Conservation (phyloP, 192 early-diverging fungal species). For the Nowakowskiella sp. region DNA sequence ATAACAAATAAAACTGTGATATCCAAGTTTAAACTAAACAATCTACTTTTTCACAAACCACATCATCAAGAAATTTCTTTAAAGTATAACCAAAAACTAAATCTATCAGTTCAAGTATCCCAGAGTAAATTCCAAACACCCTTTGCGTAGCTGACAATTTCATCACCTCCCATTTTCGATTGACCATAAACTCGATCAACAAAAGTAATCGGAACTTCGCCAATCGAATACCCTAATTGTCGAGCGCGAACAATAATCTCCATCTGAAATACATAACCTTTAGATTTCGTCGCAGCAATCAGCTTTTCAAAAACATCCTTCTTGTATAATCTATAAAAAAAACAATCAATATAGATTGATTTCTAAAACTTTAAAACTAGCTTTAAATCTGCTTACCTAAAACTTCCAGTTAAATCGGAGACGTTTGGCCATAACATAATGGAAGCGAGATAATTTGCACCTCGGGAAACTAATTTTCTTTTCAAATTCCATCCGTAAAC, state of each 20-base stretch:
- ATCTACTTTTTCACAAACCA: too few species aligned
- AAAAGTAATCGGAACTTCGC: slow-evolving; percentile 93
- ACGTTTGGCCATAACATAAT: slow-evolving; percentile 80
- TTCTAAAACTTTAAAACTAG: too few species aligned
- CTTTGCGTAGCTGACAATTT: slow-evolving; percentile 89
- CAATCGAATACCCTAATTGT: slow-evolving; percentile 79
- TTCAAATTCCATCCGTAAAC: slow-evolving; percentile 98
- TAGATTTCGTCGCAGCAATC: slow-evolving; percentile 82
- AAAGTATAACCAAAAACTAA: too few species aligned
- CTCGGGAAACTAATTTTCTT: slow-evolving; percentile 92
- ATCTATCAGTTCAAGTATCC: slow-evolving; percentile 32
- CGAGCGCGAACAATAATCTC: slow-evolving; percentile 98
- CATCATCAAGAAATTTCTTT: too few species aligned
- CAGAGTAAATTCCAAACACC: slow-evolving; percentile 79
- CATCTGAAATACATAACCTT: slow-evolving; percentile 99
- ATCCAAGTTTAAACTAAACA: too few species aligned
- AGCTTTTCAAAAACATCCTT: slow-evolving; percentile 77
- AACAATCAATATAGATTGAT: not conserved
- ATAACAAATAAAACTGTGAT: too few species aligned
- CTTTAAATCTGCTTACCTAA: slow-evolving; percentile 44
- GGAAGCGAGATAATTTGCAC: slow-evolving; percentile 92
- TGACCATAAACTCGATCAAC: slow-evolving; percentile 98
- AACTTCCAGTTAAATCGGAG: slow-evolving; percentile 91
- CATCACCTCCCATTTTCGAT: slow-evolving; percentile 88
- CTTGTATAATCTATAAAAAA: slow-evolving; percentile 69